phyloP scores from a whole-genome alignment of 2,329 filamentous ascomycete species.

The Teratosphaeriaceae sp. region DNA sequence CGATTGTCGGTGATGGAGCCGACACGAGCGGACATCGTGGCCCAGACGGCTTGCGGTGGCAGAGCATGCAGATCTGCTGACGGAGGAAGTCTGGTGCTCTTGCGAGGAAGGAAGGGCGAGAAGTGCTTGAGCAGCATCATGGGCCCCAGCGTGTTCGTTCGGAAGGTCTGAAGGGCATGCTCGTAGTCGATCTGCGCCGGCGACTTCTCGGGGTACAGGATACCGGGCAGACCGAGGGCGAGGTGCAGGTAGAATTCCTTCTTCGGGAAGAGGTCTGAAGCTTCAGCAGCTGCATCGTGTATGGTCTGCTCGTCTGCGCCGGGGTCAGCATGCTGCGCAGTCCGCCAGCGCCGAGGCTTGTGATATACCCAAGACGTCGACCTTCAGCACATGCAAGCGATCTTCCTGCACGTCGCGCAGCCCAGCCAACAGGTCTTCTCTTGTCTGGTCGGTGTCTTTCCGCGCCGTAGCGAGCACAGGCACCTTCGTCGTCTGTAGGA shows the following conservation, averaged over 20 bases:
- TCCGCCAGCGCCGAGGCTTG: constrained; percentile 1
- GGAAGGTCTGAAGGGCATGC: constrained; percentile 60
- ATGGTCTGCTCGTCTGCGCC: constrained; percentile 56
- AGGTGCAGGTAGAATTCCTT: constrained; percentile 57
- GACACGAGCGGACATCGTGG: constrained; percentile 72
- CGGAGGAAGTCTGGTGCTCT: constrained; percentile 35
- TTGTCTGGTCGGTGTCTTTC: constrained; percentile 44
- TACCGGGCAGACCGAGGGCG: constrained; percentile 62
- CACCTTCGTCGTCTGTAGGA: constrained; percentile 51
- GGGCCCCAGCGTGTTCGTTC: constrained; percentile 66
- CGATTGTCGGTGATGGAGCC: constrained; percentile 66
- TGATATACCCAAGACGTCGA: constrained; percentile 51
- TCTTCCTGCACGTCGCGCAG: constrained; percentile 40
- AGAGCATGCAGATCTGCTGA: constrained; percentile 15
- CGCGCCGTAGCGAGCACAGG: constrained; percentile 57
- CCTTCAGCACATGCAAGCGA: constrained; percentile 45
- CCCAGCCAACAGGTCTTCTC: constrained; percentile 44
- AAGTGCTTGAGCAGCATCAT: constrained; percentile 75
- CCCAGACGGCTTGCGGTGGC: constrained; percentile 55
- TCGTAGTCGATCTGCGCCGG: constrained; percentile 57
- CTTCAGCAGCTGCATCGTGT: constrained; percentile 44
- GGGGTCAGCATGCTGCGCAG: background rate
- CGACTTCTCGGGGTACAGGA: constrained; percentile 67
- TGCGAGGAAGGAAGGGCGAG: constrained; percentile 58
- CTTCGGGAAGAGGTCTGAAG: constrained; percentile 25